Base-by-base conservation (phyloP, 2,329 filamentous ascomycete genomes). In the Hyphodiscus sp. region DNA sequence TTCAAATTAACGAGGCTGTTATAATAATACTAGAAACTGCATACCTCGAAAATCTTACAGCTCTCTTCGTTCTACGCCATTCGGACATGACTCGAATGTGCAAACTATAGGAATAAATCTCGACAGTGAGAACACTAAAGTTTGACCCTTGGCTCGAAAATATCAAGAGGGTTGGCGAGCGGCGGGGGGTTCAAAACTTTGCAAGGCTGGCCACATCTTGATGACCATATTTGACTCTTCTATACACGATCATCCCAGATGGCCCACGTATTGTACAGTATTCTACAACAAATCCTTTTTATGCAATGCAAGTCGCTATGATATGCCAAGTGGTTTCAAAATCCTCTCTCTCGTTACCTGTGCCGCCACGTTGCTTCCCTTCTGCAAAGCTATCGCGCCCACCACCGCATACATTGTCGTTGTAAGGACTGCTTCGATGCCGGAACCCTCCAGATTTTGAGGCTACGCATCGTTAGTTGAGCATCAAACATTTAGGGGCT, bases 301-400 rank as follows among this genome's bases (percentile, higher is more conserved):
- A 56, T 60, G 51, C 52, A 56, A 53, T 57, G 55, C 50, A 57
- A 48, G 45, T 58, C 41, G 23, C 47, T 63, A 69, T 56, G 46
- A 58, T 49, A 68, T 61, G 46, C 65, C 63, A 45, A 69, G 50
- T 45, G 66, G 65, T 51, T 65, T 68, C 54, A 69, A 51, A 13
- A 69, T 51, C 45, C 85, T 83, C 62, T 96, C 87, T 67, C 83
- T 82, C 46, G 89, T 83, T 50, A 95, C 72, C 68, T 81, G 79
- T 59, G 84, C 86, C 54, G 92, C 91, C 52, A 87, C 80, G 45
- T 85, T 83, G 41, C 86, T 87, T 46, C 94, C 94, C 62, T 87
- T 84, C 70, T 96, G 90, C 65, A 99, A 74, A n/a, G 90, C 85
- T 50, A 99, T 72, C 11, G 94, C 94, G 20, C 94, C 94, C 45